phyloP scores from a whole-genome alignment of 164 flowering plant genomes.

The Chloranthus sessilifolius region DNA sequence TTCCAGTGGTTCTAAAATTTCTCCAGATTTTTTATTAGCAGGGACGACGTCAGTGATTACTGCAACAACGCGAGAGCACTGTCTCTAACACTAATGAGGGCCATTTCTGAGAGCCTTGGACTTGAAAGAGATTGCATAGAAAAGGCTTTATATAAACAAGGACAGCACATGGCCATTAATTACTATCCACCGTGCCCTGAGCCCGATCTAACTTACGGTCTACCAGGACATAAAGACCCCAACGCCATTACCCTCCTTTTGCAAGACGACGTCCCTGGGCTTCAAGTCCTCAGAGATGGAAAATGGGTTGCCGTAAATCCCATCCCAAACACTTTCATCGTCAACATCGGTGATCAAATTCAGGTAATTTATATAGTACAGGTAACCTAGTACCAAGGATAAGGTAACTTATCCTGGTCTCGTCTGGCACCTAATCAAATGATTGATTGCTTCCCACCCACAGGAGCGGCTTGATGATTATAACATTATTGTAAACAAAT shows the following conservation, averaged over 20 bases:
- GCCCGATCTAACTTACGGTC: conserved; percentile 68
- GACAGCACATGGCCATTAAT: conserved; percentile 71
- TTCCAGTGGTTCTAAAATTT: too few species aligned
- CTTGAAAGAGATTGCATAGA: conserved; percentile 35
- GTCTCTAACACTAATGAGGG: conserved; percentile 37
- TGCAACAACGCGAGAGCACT: conserved; percentile 32
- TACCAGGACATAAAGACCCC: conserved; percentile 65
- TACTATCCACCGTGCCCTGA: conserved; percentile 75
- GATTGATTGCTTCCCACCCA: too few species aligned
- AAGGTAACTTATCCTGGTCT: too few species aligned
- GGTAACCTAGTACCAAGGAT: too few species aligned
- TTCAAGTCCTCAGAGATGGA: conserved; percentile 45
- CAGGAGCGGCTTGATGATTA: too few species aligned
- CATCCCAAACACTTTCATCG: conserved; percentile 46
- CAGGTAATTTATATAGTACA: too few species aligned
- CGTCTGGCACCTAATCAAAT: too few species aligned
- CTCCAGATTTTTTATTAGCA: conserved; percentile 13
- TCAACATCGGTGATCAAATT: conserved; percentile 78
- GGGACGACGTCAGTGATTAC: conserved; percentile 42
- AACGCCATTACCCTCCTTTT: conserved; percentile 55
- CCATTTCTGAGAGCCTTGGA: conserved; percentile 66
- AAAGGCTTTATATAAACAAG: conserved; percentile 37
- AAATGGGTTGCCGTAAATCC: conserved; percentile 64
- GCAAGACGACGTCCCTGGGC: conserved; percentile 57
- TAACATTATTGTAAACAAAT: too few species aligned